Conservation (phyloP, 2,329 filamentous ascomycete species). For the Diaporthe helianthi region DNA sequence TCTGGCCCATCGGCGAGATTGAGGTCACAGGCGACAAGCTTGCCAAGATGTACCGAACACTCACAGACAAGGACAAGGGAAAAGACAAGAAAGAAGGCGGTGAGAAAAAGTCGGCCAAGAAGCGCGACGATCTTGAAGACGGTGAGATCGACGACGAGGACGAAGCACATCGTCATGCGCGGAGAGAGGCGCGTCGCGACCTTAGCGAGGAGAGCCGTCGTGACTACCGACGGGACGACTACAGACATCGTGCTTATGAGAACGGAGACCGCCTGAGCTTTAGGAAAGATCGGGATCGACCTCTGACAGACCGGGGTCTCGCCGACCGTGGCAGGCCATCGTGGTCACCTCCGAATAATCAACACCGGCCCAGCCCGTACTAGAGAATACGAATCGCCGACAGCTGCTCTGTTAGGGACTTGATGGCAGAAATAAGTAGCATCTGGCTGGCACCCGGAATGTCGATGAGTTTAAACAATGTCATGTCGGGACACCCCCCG, state of each 20-base stretch:
- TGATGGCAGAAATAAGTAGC: background rate
- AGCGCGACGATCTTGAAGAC: constrained; percentile 46
- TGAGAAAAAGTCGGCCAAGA: constrained; percentile 37
- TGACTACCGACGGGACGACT: constrained; percentile 42
- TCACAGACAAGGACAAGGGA: constrained; percentile 43
- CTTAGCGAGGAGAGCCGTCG: constrained; percentile 40
- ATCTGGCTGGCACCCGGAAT: background rate
- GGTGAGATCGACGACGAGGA: constrained; percentile 48
- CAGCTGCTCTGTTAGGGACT: background rate
- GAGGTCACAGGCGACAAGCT: constrained; percentile 47
- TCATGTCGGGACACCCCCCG: background rate
- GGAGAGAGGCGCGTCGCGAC: constrained; percentile 31
- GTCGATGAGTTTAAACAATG: background rate
- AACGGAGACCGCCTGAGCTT: constrained; percentile 44
- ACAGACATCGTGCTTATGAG: constrained; percentile 42
- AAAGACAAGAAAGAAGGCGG: constrained; percentile 38
- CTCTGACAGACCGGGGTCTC: constrained; percentile 37
- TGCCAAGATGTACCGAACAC: constrained; percentile 46
- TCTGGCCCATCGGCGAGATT: constrained; percentile 48
- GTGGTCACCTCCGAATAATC: constrained; percentile 40
- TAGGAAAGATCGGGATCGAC: constrained; percentile 40
- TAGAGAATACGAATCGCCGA: constrained; percentile 28
- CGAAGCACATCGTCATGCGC: constrained; percentile 40
- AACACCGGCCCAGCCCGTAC: constrained; percentile 42
- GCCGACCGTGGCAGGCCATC: constrained; percentile 39